Base-by-base conservation (phyloP, 108 stramenopile genomes). In the Cyclotella kingstonii region DNA sequence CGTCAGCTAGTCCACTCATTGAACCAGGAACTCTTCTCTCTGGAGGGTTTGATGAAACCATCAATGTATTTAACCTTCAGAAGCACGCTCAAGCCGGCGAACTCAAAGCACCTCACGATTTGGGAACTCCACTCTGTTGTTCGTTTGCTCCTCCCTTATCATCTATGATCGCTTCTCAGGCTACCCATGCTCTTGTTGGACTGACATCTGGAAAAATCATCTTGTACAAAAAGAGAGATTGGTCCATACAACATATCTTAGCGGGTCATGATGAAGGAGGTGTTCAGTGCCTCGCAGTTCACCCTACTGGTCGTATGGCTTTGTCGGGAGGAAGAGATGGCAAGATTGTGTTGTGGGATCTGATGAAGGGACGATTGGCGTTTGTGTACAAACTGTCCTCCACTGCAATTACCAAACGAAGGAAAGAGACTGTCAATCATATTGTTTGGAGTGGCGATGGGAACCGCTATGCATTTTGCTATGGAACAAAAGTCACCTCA, bases 191-290 rank as follows among this genome's bases (percentile, higher is more conserved):
- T 52, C 45, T 94, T 2, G 73, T 94, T 14, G 93, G 93, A 28
- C 77, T 84, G 26, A 60, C 87, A 12, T 64, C 47, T 30, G 93
- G 93, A 9, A 90, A 94, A 62, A 49, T 94, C 48, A 70, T 81
- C n/a, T 77, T 94, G 1, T 94, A 89, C 76, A 87, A 89, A 69
- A 87, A 85, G 40, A 61, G 76, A n/a, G 87, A 90, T 76, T 88
- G 87, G 87, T 76, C 81, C 21, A 77, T 94, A 0, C 85, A 89
- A 27, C 93, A 94, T 54, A 84, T 94, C 11, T 60, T 90, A 56
- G 62, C 81, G 17, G 93, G 93, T 3, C 93, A 94, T 50, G 86
- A 84, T 21, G 80, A 81, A 5, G 60, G 60, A 0, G 87, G 85
- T 12, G 85, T 91, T n/a, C 65, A 67, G 10, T 76, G 76, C 33